A percentile compares a stretch with the other conserved stretches of the same genome.
These are phyloP conservation scores for Yamadazyma spencermartinsiae DNA, from an alignment of 1,139 yeast genomes.

Conservation along the genomic window DNA sequence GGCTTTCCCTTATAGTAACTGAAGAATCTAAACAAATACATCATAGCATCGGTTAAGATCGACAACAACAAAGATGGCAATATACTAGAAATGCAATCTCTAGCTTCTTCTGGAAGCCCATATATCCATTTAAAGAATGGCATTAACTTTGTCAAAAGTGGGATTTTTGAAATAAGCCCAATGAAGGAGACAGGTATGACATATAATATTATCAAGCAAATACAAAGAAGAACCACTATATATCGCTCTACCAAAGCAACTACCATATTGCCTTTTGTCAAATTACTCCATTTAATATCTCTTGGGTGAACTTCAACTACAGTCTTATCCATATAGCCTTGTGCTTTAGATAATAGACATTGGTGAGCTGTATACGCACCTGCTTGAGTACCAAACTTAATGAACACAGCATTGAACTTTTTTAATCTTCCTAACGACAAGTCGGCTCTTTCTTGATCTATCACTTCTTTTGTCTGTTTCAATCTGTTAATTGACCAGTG, in stretches of 20 bases:
- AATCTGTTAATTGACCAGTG: conserved; percentile 32
- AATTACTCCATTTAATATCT: conserved; percentile 62
- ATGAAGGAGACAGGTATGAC: conserved; percentile 72
- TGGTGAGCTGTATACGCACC: conserved; percentile 59
- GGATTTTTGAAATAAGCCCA: conserved; percentile 65
- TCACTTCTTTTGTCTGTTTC: conserved; percentile 16
- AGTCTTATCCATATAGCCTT: conserved; percentile 43
- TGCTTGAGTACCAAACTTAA: conserved; percentile 49
- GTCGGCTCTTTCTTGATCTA: conserved; percentile 24
- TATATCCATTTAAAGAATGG: conserved; percentile 57
- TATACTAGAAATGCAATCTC: conserved; percentile 55
- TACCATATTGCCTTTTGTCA: conserved; percentile 36
- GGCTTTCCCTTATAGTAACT: conserved; percentile 51
- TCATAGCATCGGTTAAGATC: conserved; percentile 55
- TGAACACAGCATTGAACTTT: conserved; percentile 46
- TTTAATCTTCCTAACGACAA: conserved; percentile 19
- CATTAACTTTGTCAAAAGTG: conserved; percentile 53
- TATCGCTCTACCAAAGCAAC: conserved; percentile 36
- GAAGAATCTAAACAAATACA: conserved; percentile 50
- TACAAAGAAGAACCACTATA: conserved; percentile 42
- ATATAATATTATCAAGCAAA: conserved; percentile 56
- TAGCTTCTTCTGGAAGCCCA: conserved; percentile 51
- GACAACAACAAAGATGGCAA: conserved; percentile 63
- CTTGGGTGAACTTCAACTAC: conserved; percentile 54
- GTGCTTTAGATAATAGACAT: conserved; percentile 44